These are phyloP conservation scores for Conoideocrella luteorostrata DNA, from an alignment of 2,329 filamentous ascomycete genomes.

Conservation along the genomic window DNA sequence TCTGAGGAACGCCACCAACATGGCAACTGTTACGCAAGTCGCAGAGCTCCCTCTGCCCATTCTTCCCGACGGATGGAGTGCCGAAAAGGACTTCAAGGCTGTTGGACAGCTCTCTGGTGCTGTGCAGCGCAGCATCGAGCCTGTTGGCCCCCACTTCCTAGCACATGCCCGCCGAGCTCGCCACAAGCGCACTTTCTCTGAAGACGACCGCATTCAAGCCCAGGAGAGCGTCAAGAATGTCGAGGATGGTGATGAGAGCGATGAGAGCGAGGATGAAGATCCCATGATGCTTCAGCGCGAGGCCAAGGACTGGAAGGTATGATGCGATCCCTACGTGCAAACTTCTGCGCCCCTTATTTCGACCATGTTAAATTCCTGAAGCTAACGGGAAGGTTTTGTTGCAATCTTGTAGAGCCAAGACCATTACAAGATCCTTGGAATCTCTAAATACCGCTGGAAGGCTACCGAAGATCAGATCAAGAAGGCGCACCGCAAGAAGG, in stretches of 20 bases:
- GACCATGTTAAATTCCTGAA: slow-evolving; percentile 1
- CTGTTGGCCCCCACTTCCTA: slow-evolving; percentile 94
- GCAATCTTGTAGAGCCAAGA: slow-evolving; percentile 65
- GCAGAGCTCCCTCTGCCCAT: slow-evolving; percentile 59
- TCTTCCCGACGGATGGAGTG: slow-evolving; percentile 74
- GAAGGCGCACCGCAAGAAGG: slow-evolving; percentile 98
- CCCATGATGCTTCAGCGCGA: slow-evolving; percentile 85
- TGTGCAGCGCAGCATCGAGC: slow-evolving; percentile 84
- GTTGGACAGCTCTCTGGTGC: slow-evolving; percentile 70
- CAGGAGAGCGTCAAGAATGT: slow-evolving; percentile 93
- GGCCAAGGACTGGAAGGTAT: slow-evolving; percentile 98
- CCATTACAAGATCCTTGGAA: slow-evolving; percentile 92
- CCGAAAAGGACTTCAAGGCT: slow-evolving; percentile 88
- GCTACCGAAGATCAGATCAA: slow-evolving; percentile 98
- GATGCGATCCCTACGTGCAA: slow-evolving; percentile 13
- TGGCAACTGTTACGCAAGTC: slow-evolving; percentile 59
- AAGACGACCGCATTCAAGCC: slow-evolving; percentile 96
- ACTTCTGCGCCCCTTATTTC: no score
- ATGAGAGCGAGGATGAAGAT: slow-evolving; percentile 92
- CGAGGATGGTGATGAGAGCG: slow-evolving; percentile 81
- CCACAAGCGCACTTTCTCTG: slow-evolving; percentile 95
- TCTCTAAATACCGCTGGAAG: slow-evolving; percentile 85
- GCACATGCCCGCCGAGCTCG: slow-evolving; percentile 92
- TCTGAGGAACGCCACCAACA: slow-evolving; percentile 27
- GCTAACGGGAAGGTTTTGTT: not conserved